Evolutionary conservation across 768 basidiomycete genomes (phyloP).

Genomic region (Rhizopogon vulgaris): DNA sequence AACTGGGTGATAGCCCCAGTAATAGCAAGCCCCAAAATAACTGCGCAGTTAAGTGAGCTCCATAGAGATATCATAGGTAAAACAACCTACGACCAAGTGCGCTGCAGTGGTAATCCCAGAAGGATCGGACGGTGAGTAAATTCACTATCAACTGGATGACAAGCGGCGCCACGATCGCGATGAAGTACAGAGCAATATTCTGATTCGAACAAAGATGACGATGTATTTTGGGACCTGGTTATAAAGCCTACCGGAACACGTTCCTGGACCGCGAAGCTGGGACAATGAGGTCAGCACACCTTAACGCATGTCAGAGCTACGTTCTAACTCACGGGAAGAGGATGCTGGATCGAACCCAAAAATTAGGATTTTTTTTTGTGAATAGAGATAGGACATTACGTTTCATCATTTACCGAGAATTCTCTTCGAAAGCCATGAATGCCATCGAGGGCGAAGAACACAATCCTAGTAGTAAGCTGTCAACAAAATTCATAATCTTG

Average conservation of each 20-base stretch:
- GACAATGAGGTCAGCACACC: slow-evolving; percentile 5
- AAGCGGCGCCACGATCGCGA: slow-evolving; percentile 60
- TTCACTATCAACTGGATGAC: slow-evolving; percentile 66
- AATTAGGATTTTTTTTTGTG: slow-evolving; percentile 12
- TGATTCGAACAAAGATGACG: slow-evolving; percentile 15
- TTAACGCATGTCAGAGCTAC: background rate
- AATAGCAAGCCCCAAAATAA: slow-evolving; percentile 67
- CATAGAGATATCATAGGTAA: slow-evolving; percentile 22
- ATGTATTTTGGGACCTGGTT: slow-evolving; percentile 2
- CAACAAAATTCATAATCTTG: background rate
- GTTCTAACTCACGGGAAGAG: slow-evolving; percentile 16
- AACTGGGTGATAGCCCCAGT: slow-evolving; percentile 82
- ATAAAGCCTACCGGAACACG: slow-evolving; percentile 59
- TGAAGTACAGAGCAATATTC: slow-evolving; percentile 45
- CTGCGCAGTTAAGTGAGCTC: slow-evolving; percentile 25
- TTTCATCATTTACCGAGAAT: slow-evolving; percentile 74
- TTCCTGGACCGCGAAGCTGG: slow-evolving; percentile 66
- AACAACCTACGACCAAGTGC: slow-evolving; percentile 34
- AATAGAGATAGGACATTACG: slow-evolving; percentile 38
- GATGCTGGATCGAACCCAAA: slow-evolving; percentile 11
- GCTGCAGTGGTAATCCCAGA: slow-evolving; percentile 86
- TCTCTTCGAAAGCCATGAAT: slow-evolving; percentile 68
- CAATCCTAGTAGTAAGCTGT: slow-evolving; percentile 32
- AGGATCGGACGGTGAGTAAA: slow-evolving; percentile 64
- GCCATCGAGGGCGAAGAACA: slow-evolving; percentile 59